A percentile compares a stretch with the other conserved stretches of the same genome.
These are phyloP conservation scores for Fagopyrum esculentum DNA, from an alignment of 148 eudicot genomes.

Conservation along the genomic window DNA sequence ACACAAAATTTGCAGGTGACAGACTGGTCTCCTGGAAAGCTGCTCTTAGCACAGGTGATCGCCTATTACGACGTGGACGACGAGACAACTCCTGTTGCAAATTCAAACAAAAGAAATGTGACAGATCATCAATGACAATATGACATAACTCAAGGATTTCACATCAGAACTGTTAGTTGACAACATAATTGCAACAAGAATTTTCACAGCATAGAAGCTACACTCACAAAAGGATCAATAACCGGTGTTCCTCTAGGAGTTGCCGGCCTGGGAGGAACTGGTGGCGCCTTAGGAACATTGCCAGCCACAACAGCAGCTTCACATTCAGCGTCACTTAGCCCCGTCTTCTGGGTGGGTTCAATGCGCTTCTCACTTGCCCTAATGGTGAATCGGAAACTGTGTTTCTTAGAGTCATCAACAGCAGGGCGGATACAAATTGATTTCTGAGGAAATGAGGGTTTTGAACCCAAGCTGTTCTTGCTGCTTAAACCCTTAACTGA, in stretches of 20 bases:
- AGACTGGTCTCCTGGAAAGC: slow-evolving; percentile 84
- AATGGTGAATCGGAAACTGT: slow-evolving; percentile 16
- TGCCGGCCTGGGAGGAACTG: slow-evolving; percentile 51
- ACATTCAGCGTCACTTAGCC: slow-evolving; percentile 60
- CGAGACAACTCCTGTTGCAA: slow-evolving; percentile 38
- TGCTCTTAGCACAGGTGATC: slow-evolving; percentile 54
- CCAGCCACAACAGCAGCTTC: slow-evolving; percentile 93
- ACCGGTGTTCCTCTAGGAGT: slow-evolving; percentile 67
- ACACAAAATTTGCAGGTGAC: slow-evolving; percentile 87
- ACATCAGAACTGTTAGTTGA: neutral
- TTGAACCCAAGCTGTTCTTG: slow-evolving; percentile 16
- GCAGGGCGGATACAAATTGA: neutral
- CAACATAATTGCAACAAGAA: neutral
- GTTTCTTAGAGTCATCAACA: slow-evolving; percentile 6
- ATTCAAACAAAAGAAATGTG: neutral
- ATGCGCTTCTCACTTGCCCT: slow-evolving; percentile 34
- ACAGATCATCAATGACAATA: neutral
- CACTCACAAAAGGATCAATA: slow-evolving; percentile 49
- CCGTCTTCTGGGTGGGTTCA: slow-evolving; percentile 31
- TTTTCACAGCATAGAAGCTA: neutral
- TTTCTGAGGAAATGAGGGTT: slow-evolving; percentile 9
- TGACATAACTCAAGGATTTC: neutral
- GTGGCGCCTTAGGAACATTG: slow-evolving; percentile 65
- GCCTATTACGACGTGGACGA: slow-evolving; percentile 88
- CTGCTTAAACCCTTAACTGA: slow-evolving; percentile 28